Base-by-base conservation (phyloP, 2,329 filamentous ascomycete genomes). In the Colletotrichum camelliae region DNA sequence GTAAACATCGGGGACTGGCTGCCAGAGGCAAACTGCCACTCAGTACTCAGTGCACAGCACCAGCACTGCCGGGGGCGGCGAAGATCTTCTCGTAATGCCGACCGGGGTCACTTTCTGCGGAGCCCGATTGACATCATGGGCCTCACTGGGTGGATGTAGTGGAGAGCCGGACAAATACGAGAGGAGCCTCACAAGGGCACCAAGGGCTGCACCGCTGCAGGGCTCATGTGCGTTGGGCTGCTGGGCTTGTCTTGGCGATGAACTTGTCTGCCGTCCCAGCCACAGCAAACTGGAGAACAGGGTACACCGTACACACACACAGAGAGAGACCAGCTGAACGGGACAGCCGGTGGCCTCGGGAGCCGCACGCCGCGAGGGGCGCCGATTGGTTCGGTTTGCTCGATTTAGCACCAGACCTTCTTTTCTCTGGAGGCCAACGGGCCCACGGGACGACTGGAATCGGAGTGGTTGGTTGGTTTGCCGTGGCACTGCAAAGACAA, bases 11-110 rank as follows among this genome's bases (percentile, higher is more conserved):
- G 57, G 55, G 31, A 29, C 27, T 33, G n/a, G 43, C 43, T 52
- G 43, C 55, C 27, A 69, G 37, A 37, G 57, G 24, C 67, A 43
- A 43, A 61, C 57, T 60, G 10, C 43, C 43, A 52, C 43, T 7
- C 8, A 12, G 31, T 33, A 9, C 31, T 4, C n/a, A 52, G 43
- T 52, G 43, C 39, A 52, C 43, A 21, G 67, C 55, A 60, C 35
- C 13, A 33, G 62, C 67, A 64, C 72, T 57, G 72, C 67, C 72
- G 65, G 21, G 13, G 57, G n/a, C 4, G 21, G 35, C 37, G 67
- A 68, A 72, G 48, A 77, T 75, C 75, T 75, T 72, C 64, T 75
- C 72, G 72, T 75, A 66, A 75, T 75, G 68, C 67, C 64, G 62
- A 52, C 37, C 55, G 68, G 64, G 70, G 39, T 62, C 27, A 58